Base-by-base conservation (phyloP, 768 basidiomycete species). In the Boletus coccyginus region DNA sequence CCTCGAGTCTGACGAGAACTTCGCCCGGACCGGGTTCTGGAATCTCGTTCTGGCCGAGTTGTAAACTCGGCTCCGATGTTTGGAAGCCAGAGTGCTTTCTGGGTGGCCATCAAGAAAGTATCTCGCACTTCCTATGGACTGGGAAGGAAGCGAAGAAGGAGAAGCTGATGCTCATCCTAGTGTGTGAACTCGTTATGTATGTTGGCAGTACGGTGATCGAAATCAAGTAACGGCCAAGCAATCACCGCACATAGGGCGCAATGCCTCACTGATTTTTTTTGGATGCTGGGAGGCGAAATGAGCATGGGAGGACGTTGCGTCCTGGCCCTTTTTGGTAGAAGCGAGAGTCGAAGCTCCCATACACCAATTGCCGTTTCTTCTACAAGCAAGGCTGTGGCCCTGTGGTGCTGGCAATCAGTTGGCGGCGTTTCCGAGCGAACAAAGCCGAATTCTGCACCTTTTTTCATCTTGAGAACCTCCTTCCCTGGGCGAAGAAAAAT, bases 11-110 rank as follows among this genome's bases (percentile, higher is more conserved):
- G 61, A 80, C 68, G 39, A 80, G 69, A 29, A 81, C 44, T 45
- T 80, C 74, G 29, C 74, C 74, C 3, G 72, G 66, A 3, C 74
- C 72, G 4, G 79, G 79, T 17, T 61, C 62, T 5, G 70, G 73
- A 8, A 77, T 64, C 1, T 60, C 51, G 21, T 47, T 62, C 19
- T 21, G 14, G 40, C 40, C 44, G 17, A 66, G 27, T n/a, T 9
- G 0, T 12, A 12, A 64, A 52, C 17, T 48, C 16, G 21, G 42
- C 49, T 17, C 51, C 59, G 11, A 65, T 36, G 31, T 38, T 29
- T 9, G 36, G 32, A 24, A 53, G 64, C 60, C 64, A 64, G 5
- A 66, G 56, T 2, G 48, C 64, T 43, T 49, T 57, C 48, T 64
- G 56, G 24, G 27, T 31, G n/a, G 38, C 24, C 44, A 52, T 56